Base-by-base conservation (phyloP, 257 asterid genomes). In the Ilex asprella region DNA sequence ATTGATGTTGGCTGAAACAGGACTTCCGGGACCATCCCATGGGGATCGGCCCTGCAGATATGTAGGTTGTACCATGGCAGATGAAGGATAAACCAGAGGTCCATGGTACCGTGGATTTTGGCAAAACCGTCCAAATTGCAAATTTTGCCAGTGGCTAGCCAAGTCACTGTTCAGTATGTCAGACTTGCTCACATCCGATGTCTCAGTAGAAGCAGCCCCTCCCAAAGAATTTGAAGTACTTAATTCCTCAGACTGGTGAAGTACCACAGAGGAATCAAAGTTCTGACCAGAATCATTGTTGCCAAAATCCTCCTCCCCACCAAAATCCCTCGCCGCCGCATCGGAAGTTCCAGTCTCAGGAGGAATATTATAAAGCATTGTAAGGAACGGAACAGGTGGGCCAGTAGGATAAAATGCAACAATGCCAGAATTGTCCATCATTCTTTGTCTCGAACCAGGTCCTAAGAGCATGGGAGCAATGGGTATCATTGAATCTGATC, bases 91-190 rank as follows among this genome's bases (percentile, higher is more conserved):
- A 53, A 53, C 30, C 57, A 53, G 11, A 52, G 93, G 94, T 59
- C 86, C 94, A 47, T 63, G 79, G 50, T 69, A 47, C 39, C 67
- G 73, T 59, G 87, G 84, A 74, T 81, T 81, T 77, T 89, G 99
- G 81, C 99, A 93, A 66, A 67, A 75, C 81, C 99, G 86, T 65
- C 95, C 99, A 79, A 75, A 79, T 65, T 85, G 97, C 73, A 93
- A 78, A 65, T 90, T 90, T 60, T 87, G 92, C 89, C 82, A 87
- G 73, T 93, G 99, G 75, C 95, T 87, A 58, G 86, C 81, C 68
- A 93, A 87, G 70, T 93, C 99, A 52, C 99, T 84, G 63, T 81
- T 77, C 64, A 93, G 90, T 61, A 89, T 93, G 80, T 93, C 97
- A 9, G 94, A 39, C 57, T 78, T 89, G 62, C 64, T 74, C 71